Evolutionary conservation across 306 rosid genomes (phyloP).

Genomic region (Hippophae gyantsensis): DNA sequence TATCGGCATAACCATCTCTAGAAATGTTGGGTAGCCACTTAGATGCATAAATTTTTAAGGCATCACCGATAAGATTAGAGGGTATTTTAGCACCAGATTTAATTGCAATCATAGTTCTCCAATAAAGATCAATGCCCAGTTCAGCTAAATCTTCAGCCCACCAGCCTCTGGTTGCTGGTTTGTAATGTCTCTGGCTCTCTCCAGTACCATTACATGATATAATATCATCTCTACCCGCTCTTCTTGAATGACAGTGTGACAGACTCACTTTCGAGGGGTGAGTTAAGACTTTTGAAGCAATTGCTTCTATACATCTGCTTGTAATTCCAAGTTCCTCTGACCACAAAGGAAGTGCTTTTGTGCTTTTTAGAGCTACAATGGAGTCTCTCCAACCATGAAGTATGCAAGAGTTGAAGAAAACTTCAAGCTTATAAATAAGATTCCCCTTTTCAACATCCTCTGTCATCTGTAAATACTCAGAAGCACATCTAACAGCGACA

Average conservation of each 20-base stretch:
- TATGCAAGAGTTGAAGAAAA: slow-evolving; percentile 80
- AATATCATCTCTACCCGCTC: slow-evolving; percentile 46
- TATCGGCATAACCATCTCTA: slow-evolving; percentile 26
- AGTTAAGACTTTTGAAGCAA: slow-evolving; percentile 58
- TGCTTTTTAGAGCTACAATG: slow-evolving; percentile 74
- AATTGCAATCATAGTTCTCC: slow-evolving; percentile 85
- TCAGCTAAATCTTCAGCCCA: slow-evolving; percentile 98
- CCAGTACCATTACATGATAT: slow-evolving; percentile 54
- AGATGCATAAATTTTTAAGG: slow-evolving; percentile 74
- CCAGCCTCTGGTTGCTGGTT: slow-evolving; percentile 61
- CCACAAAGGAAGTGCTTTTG: slow-evolving; percentile 63
- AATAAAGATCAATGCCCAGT: slow-evolving; percentile 78
- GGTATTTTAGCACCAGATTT: slow-evolving; percentile 72
- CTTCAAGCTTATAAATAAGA: slow-evolving; percentile 69
- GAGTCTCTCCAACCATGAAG: slow-evolving; percentile 93
- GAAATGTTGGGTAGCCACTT: slow-evolving; percentile 71
- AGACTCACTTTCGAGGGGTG: slow-evolving; percentile 72
- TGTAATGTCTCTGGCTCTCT: slow-evolving; percentile 45
- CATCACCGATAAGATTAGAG: slow-evolving; percentile 69
- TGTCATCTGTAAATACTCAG: slow-evolving; percentile 88
- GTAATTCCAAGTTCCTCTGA: slow-evolving; percentile 82
- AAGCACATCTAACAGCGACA: slow-evolving; percentile 73
- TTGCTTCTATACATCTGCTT: slow-evolving; percentile 67
- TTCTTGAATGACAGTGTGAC: slow-evolving; percentile 67
- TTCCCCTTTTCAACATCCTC: slow-evolving; percentile 96